phyloP scores from a whole-genome alignment of 1,139 yeast genomes.

The Hansenula anomala region DNA sequence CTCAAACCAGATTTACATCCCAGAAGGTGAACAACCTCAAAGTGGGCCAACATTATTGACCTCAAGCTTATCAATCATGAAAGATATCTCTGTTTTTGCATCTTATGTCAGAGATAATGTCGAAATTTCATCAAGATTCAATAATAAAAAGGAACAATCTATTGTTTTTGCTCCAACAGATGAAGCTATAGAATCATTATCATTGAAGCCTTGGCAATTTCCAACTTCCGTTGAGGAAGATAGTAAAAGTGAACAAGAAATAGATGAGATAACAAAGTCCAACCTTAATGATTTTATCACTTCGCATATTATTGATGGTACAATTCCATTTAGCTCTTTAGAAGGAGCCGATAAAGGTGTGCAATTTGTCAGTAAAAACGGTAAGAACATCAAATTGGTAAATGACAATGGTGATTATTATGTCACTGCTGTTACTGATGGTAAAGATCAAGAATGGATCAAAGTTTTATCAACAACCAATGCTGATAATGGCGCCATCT shows the following conservation, averaged over 20 bases:
- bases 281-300: conserved; percentile 49
- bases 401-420: conserved; percentile 37
- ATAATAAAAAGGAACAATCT: conserved; percentile 31
- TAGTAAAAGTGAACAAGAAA: conserved; percentile 30
- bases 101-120: conserved; percentile 51
- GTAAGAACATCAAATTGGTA: conserved; percentile 38
- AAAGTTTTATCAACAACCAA: conserved; percentile 37
- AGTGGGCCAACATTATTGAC: conserved; percentile 27
- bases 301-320: conserved; percentile 43
- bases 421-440: conserved; percentile 32
- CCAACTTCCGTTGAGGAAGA: conserved; percentile 40
- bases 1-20: conserved; percentile 1
- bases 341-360: conserved; percentile 24
- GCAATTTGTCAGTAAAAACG: conserved; percentile 34
- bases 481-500: conserved; percentile 56
- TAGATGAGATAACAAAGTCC: conserved; percentile 36
- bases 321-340: conserved; percentile 21
- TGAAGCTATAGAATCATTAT: conserved; percentile 39
- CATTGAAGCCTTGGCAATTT: conserved; percentile 65
- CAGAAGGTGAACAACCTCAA: conserved; percentile 22
- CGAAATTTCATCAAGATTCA: conserved; percentile 39
- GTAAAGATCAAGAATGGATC: conserved; percentile 31
- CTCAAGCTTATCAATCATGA: conserved; percentile 35
- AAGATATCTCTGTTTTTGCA: conserved; percentile 45
- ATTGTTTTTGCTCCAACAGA: conserved; percentile 61